Conservation (phyloP, 73 alveolate genomes). For the Paramecium sonneborni region DNA sequence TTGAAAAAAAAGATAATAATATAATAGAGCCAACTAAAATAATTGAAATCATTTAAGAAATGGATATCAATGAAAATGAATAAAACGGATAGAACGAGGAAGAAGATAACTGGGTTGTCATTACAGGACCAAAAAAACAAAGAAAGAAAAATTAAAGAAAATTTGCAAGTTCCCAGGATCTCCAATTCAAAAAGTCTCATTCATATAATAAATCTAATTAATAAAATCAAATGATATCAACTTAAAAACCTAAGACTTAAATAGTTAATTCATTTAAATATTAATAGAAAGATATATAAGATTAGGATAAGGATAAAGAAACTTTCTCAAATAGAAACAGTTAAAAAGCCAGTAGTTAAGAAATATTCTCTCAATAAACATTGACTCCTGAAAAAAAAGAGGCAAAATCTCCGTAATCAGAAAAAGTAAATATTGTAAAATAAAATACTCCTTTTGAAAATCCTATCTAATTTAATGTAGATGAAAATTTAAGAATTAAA, state of each 20-base stretch:
- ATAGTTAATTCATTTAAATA: neutral
- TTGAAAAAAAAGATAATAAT: neutral
- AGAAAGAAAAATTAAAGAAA: neutral
- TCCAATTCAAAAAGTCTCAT: neutral
- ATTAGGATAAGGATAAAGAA: neutral
- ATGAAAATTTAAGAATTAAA: neutral
- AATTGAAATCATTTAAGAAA: neutral
- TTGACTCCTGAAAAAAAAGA: neutral
- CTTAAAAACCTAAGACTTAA: neutral
- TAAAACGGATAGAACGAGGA: neutral
- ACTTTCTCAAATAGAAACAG: neutral
- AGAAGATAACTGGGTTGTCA: neutral
- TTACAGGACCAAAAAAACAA: conserved; percentile 9
- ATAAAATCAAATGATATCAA: neutral
- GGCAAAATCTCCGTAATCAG: neutral
- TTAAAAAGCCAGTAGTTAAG: neutral
- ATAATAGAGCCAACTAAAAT: neutral
- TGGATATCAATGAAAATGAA: neutral
- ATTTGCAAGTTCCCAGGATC: neutral
- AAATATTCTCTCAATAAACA: neutral
- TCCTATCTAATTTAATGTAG: neutral
- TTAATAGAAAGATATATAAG: neutral
- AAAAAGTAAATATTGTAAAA: neutral
- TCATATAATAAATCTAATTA: neutral
- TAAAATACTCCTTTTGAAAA: neutral